These are phyloP conservation scores for Cryphonectria parasitica DNA, from an alignment of 2,329 filamentous ascomycete genomes.

Conservation along the genomic window DNA sequence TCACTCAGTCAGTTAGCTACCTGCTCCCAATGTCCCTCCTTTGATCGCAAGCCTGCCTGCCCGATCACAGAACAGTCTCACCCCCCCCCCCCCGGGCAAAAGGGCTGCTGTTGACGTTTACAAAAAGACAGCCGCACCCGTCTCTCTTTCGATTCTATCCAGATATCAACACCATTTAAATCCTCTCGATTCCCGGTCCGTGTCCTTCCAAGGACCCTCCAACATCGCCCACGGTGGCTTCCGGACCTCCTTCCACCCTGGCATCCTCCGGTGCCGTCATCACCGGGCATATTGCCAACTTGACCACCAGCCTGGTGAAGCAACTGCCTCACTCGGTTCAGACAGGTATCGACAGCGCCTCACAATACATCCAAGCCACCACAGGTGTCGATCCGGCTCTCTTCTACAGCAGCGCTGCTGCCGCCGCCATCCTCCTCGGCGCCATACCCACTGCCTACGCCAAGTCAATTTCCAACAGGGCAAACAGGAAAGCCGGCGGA, in stretches of 20 bases:
- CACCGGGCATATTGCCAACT: conserved; percentile 55
- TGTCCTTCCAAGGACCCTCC: conserved; percentile 47
- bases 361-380: conserved; percentile 54
- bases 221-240: conserved; percentile 63
- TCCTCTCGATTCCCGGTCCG: conserved; percentile 30
- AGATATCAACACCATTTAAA: not conserved
- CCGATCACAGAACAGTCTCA: not conserved
- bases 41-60: not conserved
- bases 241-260: conserved; percentile 54
- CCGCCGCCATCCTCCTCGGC: conserved; percentile 51
- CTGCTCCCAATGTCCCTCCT: not conserved
- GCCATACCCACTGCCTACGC: conserved; percentile 45
- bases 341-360: conserved; percentile 58
- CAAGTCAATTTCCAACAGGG: conserved; percentile 32
- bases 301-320: conserved; percentile 47
- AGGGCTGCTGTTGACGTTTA: not conserved
- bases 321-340: conserved; percentile 52
- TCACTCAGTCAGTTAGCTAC: not conserved
- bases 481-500: conserved; percentile 29
- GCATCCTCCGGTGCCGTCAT: conserved; percentile 64
- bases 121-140: conserved; percentile 4
- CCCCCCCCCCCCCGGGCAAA: too few relatives aligned
- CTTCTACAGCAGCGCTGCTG: conserved; percentile 56
- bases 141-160: not conserved
- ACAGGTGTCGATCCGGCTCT: conserved; percentile 55